phyloP scores from a whole-genome alignment of 176 grass and related monocot genomes.

The barley (Hordeum vulgare) region MorexV3_pseudomolecules_assembly NC_058519.1:204581053-204581552 shows the following conservation, averaged over 20 bases:
- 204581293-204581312: not conserved
- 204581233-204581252: not conserved
- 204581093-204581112: not conserved
- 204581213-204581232: not conserved
- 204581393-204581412: not conserved
- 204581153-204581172: not conserved
- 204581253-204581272: not conserved
- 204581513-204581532: not conserved
- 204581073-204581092: not conserved
- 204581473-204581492: not conserved
- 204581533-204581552: not conserved
- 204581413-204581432: not conserved
- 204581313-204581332: not conserved
- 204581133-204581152: not conserved
- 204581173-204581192: not conserved
- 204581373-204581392: not conserved
- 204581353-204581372: not conserved
- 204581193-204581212: not conserved
- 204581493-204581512: not conserved
- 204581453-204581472: not conserved
- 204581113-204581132: not conserved
- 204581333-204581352: not conserved
- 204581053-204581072: not conserved
- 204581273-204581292: not conserved
- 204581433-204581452: not conserved